These are phyloP conservation scores for Alternaria rosae DNA, from an alignment of 2,329 filamentous ascomycete species.

Conservation along the genomic window DNA sequence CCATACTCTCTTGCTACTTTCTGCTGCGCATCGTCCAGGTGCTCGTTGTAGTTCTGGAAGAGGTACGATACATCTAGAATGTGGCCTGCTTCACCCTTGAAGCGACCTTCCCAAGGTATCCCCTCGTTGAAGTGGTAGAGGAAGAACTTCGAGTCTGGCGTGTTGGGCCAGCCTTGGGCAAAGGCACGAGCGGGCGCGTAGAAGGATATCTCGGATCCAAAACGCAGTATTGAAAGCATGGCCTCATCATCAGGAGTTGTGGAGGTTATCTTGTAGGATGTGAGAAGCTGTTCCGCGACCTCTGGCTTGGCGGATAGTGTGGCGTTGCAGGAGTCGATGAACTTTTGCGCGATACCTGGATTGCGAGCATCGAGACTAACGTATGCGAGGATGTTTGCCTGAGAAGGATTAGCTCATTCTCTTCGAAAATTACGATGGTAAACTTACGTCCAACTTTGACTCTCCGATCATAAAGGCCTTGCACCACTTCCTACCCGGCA, in stretches of 20 bases:
- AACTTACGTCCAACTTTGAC: constrained; percentile 55
- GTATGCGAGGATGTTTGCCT: constrained; percentile 40
- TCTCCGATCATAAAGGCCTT: constrained; percentile 58
- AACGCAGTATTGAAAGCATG: constrained; percentile 52
- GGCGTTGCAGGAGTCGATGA: constrained; percentile 43
- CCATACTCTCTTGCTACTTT: constrained; percentile 34
- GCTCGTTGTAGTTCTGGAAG: constrained; percentile 46
- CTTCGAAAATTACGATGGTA: not conserved
- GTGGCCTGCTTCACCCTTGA: constrained; percentile 44
- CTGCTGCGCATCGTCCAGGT: constrained; percentile 31
- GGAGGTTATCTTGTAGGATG: constrained; percentile 51
- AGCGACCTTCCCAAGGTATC: constrained; percentile 46
- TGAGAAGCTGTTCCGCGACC: constrained; percentile 37
- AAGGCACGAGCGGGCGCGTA: constrained; percentile 54
- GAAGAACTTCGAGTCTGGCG: constrained; percentile 36
- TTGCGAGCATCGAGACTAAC: constrained; percentile 34
- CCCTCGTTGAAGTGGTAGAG: constrained; percentile 47
- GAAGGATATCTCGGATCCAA: constrained; percentile 57
- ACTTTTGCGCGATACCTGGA: constrained; percentile 43
- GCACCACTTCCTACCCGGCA: constrained; percentile 57
- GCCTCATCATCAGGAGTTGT: constrained; percentile 52
- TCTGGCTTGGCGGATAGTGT: constrained; percentile 36
- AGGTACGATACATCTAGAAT: constrained; percentile 45
- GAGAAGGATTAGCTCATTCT: not conserved
- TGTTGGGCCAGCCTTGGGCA: constrained; percentile 47